These are phyloP conservation scores for Lanmaoa rubissima DNA, from an alignment of 768 basidiomycete genomes.

Conservation along the genomic window DNA sequence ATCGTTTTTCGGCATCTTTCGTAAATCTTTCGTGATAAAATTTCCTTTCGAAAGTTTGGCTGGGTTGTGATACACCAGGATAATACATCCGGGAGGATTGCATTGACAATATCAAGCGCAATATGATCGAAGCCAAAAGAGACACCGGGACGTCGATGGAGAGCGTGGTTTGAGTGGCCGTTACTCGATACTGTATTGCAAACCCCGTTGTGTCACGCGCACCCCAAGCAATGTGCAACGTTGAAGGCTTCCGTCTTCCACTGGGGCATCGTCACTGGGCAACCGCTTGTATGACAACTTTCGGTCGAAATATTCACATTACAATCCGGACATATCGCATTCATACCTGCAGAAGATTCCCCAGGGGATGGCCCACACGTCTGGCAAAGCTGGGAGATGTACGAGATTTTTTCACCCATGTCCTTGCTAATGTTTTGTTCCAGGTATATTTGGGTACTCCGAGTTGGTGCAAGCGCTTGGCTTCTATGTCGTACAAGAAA, in stretches of 20 bases:
- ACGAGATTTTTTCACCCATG: constrained; percentile 35
- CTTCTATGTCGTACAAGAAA: constrained; percentile 60
- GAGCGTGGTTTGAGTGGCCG: background rate
- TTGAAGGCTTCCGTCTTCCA: too few relatives aligned
- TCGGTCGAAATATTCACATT: too few relatives aligned
- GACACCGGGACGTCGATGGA: background rate
- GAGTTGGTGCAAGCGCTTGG: constrained; percentile 53
- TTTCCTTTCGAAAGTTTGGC: background rate
- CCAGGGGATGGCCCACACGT: background rate
- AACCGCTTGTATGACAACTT: too few relatives aligned
- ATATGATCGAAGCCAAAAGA: background rate
- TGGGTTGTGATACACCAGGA: background rate
- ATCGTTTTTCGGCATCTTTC: background rate
- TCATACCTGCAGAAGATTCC: background rate
- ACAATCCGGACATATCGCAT: constrained; percentile 52
- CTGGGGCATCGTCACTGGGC: too few relatives aligned
- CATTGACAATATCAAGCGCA: background rate
- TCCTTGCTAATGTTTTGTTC: background rate
- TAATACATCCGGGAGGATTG: background rate
- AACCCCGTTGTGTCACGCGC: too few relatives aligned
- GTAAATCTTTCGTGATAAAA: too few relatives aligned
- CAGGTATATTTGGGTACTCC: constrained; percentile 3
- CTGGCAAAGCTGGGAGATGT: background rate
- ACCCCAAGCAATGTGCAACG: too few relatives aligned
- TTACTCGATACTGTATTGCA: too few relatives aligned